These are phyloP conservation scores for Fusarium setosum DNA, from an alignment of 2,329 filamentous ascomycete species.

Conservation along the genomic window DNA sequence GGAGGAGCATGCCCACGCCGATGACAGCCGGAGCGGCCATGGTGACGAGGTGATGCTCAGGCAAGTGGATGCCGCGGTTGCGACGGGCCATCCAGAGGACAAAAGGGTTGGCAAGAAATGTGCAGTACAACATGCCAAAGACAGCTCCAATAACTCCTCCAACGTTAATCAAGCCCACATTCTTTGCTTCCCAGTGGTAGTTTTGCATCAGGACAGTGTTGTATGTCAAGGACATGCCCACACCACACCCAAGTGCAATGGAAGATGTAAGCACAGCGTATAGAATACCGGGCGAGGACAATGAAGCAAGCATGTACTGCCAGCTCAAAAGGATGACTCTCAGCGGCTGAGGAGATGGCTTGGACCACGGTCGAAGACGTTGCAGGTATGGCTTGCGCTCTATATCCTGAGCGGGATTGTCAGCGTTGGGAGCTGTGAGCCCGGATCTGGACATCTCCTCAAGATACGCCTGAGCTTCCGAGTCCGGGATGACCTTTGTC, in stretches of 20 bases:
- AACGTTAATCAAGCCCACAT: not conserved
- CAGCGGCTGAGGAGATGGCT: not conserved
- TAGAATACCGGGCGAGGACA: conserved; percentile 11
- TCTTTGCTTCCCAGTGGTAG: not conserved
- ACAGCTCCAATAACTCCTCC: not conserved
- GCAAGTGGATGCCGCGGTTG: conserved; percentile 22
- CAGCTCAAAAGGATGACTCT: conserved; percentile 4
- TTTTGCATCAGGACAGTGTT: not conserved
- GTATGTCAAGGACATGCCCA: not conserved
- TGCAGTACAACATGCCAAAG: not conserved
- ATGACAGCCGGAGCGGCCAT: conserved; percentile 24
- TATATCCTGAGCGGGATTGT: not conserved
- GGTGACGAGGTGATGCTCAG: conserved; percentile 30
- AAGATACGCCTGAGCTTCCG: not conserved
- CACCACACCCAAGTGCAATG: not conserved
- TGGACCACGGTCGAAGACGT: not conserved
- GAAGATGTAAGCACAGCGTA: conserved; percentile 8
- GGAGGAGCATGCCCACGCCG: conserved; percentile 21
- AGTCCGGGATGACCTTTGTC: not conserved
- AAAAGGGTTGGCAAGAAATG: not conserved
- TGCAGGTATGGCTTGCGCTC: not conserved
- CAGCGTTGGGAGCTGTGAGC: not conserved
- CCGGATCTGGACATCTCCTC: not conserved
- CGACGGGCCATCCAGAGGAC: conserved; percentile 14
- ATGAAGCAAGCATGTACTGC: too few relatives aligned